Conservation (phyloP, 345 rosid genomes). For the Syzygium jambos region DNA sequence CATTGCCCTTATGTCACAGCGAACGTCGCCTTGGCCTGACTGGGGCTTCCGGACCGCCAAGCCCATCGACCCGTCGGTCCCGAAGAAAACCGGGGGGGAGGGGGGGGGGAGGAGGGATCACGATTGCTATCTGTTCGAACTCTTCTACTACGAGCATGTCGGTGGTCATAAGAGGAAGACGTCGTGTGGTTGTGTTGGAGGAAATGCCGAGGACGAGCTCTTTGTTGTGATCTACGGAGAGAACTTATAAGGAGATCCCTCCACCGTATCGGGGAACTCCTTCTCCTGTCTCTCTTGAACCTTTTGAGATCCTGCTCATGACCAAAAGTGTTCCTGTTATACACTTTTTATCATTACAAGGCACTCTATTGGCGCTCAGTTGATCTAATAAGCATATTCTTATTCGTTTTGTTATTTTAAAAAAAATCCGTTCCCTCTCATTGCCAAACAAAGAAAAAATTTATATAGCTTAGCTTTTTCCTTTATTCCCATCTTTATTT, state of each 20-base stretch:
- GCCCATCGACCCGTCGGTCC: neutral
- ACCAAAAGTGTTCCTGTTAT: too few species aligned
- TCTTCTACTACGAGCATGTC: neutral
- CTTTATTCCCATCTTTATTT: neutral
- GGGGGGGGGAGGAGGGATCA: too few species aligned
- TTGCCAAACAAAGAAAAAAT: neutral
- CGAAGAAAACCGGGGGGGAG: neutral
- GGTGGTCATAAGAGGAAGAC: neutral
- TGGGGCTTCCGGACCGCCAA: conserved; percentile 1
- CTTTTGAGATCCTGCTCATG: too few species aligned
- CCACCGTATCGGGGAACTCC: too few species aligned
- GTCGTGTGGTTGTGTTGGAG: neutral
- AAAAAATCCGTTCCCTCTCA: too few species aligned
- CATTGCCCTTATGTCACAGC: neutral
- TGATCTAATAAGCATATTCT: neutral
- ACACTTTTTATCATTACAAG: neutral
- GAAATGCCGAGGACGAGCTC: neutral
- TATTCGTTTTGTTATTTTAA: too few species aligned
- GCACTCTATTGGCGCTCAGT: neutral
- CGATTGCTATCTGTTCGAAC: neutral
- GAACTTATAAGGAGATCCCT: too few species aligned
- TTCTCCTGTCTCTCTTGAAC: too few species aligned
- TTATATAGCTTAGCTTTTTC: neutral
- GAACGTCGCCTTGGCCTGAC: neutral
- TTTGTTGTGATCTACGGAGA: neutral